Base-by-base conservation (phyloP, 805 yeast genomes). In the Wickerhamiella lipophila region DNA sequence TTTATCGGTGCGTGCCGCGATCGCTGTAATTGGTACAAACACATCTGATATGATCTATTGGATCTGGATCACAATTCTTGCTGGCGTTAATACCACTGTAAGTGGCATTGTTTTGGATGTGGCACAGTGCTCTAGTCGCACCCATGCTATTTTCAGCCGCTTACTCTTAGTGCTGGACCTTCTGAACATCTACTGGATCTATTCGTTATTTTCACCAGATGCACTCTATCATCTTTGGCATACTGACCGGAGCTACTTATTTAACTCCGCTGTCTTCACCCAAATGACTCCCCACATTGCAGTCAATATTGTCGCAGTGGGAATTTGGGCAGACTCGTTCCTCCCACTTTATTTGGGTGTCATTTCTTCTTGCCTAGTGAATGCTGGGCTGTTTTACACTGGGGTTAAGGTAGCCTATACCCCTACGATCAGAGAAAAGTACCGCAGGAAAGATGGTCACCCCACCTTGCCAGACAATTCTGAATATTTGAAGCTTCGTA, bases 211-310 rank as follows among this genome's bases (percentile, higher is more conserved):
- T 18, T 32, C 40, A 15, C 19, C 29, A 2, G 47, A 44, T 22
- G 38, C 32, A 4, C 32, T 32, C 9, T 44, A 34, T 15, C 39
- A 32, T n/a, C 26, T 44, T 27, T 44, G 47, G 47, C 47, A 44
- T 26, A 44, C 47, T 12, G 47, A 44, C 25, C 47, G 47, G 25
- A 26, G 23, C 15, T 44, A 44, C 18, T 34, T 44, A 9, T 32
- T 27, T 13, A 13, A 16, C 21, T 18, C 41, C 16, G 23, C 47
- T 3, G 15, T 34, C 2, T 44, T 30, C 25, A 44, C 47, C n/a
- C 40, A 44, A 35, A 44, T 44, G 47, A 32, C 47, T 3, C 48
- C 48, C n/a, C 48, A 45, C 27, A 35, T 45, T 12, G 42, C 42
- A 4, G 42, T 36, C 16, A 36, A 35, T 8, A 39, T 45, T 6